Evolutionary conservation across 805 yeast genomes (phyloP).

Genomic region (Cyberlindnera mississippiensis): DNA sequence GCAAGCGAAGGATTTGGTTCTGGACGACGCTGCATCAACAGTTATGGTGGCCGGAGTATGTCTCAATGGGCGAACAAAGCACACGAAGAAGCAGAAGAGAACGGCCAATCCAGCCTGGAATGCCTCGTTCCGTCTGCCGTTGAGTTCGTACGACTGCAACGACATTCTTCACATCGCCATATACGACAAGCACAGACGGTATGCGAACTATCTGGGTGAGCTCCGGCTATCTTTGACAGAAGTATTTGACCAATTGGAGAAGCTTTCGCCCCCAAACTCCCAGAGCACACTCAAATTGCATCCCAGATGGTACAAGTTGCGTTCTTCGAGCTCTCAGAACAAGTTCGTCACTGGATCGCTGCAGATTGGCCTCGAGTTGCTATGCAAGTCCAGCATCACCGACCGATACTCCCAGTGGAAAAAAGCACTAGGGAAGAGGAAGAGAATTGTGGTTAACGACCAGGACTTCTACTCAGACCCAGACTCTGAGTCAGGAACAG

Average conservation of each 20-base stretch:
- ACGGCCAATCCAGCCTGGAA: slow-evolving; percentile 27
- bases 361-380: slow-evolving; percentile 39
- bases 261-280: neutral
- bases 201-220: slow-evolving; percentile 28
- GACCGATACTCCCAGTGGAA: slow-evolving; percentile 25
- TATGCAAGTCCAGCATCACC: slow-evolving; percentile 18
- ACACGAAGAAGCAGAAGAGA: slow-evolving; percentile 19
- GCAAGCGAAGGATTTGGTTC: slow-evolving; percentile 24
- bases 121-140: slow-evolving; percentile 13
- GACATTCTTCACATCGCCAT: slow-evolving; percentile 24
- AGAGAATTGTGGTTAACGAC: slow-evolving; percentile 18
- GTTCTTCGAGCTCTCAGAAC: slow-evolving; percentile 36
- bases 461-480: slow-evolving; percentile 27
- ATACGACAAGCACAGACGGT: slow-evolving; percentile 26
- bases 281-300: slow-evolving; percentile 12
- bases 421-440: slow-evolving; percentile 2
- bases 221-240: slow-evolving; percentile 23
- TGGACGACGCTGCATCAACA: slow-evolving; percentile 14
- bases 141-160: slow-evolving; percentile 7
- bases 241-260: slow-evolving; percentile 11
- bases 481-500: slow-evolving; percentile 25
- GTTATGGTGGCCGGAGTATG: slow-evolving; percentile 25
- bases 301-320: slow-evolving; percentile 43
- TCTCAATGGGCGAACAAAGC: slow-evolving; percentile 21
- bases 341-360: slow-evolving; percentile 47